Base-by-base conservation (phyloP, 805 yeast genomes). In the Zygosaccharomyces bisporus region DNA sequence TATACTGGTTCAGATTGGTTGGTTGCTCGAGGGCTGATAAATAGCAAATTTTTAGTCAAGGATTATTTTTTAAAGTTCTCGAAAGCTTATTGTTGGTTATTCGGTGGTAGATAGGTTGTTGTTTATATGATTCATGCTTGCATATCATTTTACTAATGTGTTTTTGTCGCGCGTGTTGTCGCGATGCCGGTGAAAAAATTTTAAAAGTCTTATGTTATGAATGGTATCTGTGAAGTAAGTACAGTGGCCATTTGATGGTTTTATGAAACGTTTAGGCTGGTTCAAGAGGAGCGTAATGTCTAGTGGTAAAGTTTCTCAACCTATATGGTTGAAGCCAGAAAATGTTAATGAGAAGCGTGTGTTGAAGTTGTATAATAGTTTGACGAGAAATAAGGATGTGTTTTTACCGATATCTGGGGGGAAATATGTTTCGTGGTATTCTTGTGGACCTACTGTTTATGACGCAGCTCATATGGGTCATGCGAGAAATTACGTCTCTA, bases 391-490 rank as follows among this genome's bases (percentile, higher is more conserved):
- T 24, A 91, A 91, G 60, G 86, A 79, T 30, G 83, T 73, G 45
- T 91, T 93, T 57, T 65, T 80, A n/a, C 95, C 98, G 2, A 67
- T 72, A 45, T 68, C 71, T 20, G 76, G 77, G 2, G 61, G 60
- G 27, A 76, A 77, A 48, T 77, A 75, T 47, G 85, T 93, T 39
- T 76, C 89, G 0, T 93, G 99, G 99, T 93, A 93, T 70, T 86
- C 89, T 46, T 93, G 99, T 75, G 99, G 99, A 4, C 99, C 99
- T 9, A 93, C 99, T 0, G 99, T 93, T 12, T 93, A 93, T 61
- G 96, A 93, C 67, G 80, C 93, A 25, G 79, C 90, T 41, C 99
- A 93, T 62, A 89, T 93, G 97, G 99, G 99, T 17, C 99, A 93
- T 65, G 99, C 99, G 10, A 76, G 99, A 66, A 93, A 93, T 68